Conservation (phyloP, 768 basidiomycete genomes). For the Russula compacta region DNA sequence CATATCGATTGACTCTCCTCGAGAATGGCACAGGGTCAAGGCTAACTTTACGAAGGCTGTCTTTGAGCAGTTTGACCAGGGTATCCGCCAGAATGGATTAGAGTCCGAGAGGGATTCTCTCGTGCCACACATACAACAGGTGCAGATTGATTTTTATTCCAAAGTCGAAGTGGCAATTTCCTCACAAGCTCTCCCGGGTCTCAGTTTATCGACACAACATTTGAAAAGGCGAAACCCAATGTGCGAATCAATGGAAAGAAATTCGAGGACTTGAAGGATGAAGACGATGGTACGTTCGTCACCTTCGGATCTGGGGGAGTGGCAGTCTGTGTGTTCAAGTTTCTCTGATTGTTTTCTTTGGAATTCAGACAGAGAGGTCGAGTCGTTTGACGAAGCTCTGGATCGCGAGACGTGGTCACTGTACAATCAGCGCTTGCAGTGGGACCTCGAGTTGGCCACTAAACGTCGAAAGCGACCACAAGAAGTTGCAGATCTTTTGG, state of each 20-base stretch:
- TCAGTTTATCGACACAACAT: constrained; percentile 17
- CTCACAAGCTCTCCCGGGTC: background rate
- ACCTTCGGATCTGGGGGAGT: background rate
- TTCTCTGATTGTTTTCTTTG: background rate
- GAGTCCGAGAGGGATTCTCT: constrained; percentile 3
- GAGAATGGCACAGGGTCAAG: constrained; percentile 19
- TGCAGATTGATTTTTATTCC: background rate
- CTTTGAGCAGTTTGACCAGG: constrained; percentile 4
- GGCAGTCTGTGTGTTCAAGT: constrained; percentile 2
- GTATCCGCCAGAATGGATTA: constrained; percentile 3
- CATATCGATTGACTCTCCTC: constrained; percentile 14
- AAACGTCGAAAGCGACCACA: constrained; percentile 54
- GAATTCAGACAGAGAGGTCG: constrained; percentile 36
- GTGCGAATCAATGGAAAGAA: constrained; percentile 19
- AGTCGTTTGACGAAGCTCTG: constrained; percentile 80
- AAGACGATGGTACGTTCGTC: constrained; percentile 2
- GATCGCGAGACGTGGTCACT: constrained; percentile 78
- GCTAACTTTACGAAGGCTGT: constrained; percentile 15
- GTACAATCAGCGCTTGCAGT: constrained; percentile 62
- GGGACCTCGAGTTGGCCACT: constrained; percentile 63
- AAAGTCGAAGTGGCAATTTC: background rate
- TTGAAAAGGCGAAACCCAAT: constrained; percentile 18
- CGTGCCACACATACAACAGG: constrained; percentile 12
- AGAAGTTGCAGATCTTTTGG: constrained; percentile 38
- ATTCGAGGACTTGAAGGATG: constrained; percentile 15